A percentile compares a stretch with the other conserved stretches of the same genome.
phyloP scores from a whole-genome alignment of 768 basidiomycete species.

The Tricholoma flavovirens region DNA sequence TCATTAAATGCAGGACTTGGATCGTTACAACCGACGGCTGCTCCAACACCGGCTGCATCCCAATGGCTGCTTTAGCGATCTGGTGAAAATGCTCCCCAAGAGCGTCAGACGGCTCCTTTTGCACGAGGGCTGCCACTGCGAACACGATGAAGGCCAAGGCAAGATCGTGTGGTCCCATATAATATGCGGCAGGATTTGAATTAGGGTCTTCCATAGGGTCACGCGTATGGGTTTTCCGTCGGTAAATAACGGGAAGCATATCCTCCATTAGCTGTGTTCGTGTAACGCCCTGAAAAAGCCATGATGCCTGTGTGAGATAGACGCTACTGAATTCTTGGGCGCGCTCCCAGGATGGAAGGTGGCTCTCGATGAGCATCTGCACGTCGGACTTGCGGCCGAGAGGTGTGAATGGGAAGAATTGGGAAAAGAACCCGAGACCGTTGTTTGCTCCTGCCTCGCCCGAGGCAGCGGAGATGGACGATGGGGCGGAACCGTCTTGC shows the following conservation, averaged over 20 bases:
- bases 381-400: slow-evolving; percentile 42
- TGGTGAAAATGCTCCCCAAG: slow-evolving; percentile 64
- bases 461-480: slow-evolving; percentile 15
- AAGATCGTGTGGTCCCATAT: slow-evolving; percentile 42
- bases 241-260: slow-evolving; percentile 37
- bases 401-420: slow-evolving; percentile 61
- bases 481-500: slow-evolving; percentile 12
- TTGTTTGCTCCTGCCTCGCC: slow-evolving; percentile 16
- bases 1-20: slow-evolving; percentile 62
- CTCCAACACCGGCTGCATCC: slow-evolving; percentile 62
- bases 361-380: slow-evolving; percentile 43
- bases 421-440: slow-evolving; percentile 46
- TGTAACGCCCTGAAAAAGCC: slow-evolving; percentile 47
- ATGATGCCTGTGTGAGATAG: slow-evolving; percentile 43
- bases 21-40: slow-evolving; percentile 68
- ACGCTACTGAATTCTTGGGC: slow-evolving; percentile 39
- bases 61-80: slow-evolving; percentile 58
- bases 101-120: slow-evolving; percentile 18
- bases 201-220: neutral
- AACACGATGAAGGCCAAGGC: slow-evolving; percentile 45
- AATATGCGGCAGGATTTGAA: slow-evolving; percentile 11
- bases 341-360: slow-evolving; percentile 49
- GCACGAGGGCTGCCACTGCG: slow-evolving; percentile 48
- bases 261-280: slow-evolving; percentile 39
- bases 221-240: neutral